Conservation (phyloP, 176 grass and related monocot species). For the Zizania latifolia region DNA sequence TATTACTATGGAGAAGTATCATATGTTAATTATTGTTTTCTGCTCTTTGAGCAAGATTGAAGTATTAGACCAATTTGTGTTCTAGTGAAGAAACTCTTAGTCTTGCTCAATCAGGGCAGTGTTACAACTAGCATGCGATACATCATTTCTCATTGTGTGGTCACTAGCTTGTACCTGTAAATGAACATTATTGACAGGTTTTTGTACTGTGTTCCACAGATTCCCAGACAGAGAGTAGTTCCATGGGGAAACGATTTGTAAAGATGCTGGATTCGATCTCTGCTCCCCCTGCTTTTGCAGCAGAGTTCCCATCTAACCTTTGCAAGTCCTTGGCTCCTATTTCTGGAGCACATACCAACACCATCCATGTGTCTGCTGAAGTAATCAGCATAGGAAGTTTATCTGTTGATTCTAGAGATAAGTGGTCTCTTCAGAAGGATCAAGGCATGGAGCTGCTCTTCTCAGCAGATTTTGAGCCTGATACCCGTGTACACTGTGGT, state of each 20-base stretch:
- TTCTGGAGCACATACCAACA: slow-evolving; percentile 23
- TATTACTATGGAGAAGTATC: slow-evolving; percentile 23
- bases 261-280: slow-evolving; percentile 72
- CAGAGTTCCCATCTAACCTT: slow-evolving; percentile 43
- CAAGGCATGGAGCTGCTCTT: slow-evolving; percentile 44
- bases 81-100: slow-evolving; percentile 13
- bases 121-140: neutral
- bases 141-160: slow-evolving; percentile 15
- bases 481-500: slow-evolving; percentile 36
- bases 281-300: slow-evolving; percentile 76
- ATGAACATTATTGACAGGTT: slow-evolving; percentile 36
- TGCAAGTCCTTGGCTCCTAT: slow-evolving; percentile 44
- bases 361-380: slow-evolving; percentile 54
- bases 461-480: slow-evolving; percentile 43
- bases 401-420: slow-evolving; percentile 24
- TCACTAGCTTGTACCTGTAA: neutral
- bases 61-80: slow-evolving; percentile 18
- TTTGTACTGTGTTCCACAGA: slow-evolving; percentile 37
- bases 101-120: slow-evolving; percentile 37
- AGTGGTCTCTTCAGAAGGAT: slow-evolving; percentile 45
- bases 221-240: slow-evolving; percentile 22
- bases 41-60: slow-evolving; percentile 30
- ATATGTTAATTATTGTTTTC: slow-evolving; percentile 5
- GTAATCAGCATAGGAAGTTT: slow-evolving; percentile 52
- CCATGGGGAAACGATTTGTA: slow-evolving; percentile 38